Conservation (phyloP, 148 eudicot genomes). For the Rheum nobile region DNA sequence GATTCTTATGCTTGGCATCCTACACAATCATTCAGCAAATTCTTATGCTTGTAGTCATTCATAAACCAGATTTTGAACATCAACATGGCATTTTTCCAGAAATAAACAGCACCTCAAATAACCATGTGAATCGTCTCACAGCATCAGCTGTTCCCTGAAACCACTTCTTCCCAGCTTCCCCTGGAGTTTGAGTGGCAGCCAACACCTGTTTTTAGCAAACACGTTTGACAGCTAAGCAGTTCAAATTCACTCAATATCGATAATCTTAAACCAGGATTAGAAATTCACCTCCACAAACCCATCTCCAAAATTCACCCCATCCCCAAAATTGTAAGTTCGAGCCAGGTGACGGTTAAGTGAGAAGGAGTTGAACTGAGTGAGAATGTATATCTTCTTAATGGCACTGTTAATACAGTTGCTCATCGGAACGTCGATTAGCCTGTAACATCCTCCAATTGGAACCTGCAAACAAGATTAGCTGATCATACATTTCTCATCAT, state of each 20-base stretch:
- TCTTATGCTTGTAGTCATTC: neutral
- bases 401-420: slow-evolving; percentile 95
- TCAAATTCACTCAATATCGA: too few species aligned
- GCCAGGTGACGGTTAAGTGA: slow-evolving; percentile 87
- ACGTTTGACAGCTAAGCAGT: too few species aligned
- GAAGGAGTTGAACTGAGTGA: slow-evolving; percentile 91
- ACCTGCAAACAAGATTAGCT: slow-evolving; percentile 36
- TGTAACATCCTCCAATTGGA: slow-evolving; percentile 92
- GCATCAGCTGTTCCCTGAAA: slow-evolving; percentile 44
- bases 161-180: slow-evolving; percentile 32
- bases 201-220: too few species aligned
- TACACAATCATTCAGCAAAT: slow-evolving; percentile 14
- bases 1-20: slow-evolving; percentile 63
- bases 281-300: slow-evolving; percentile 99
- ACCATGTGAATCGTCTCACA: slow-evolving; percentile 29
- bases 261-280: too few species aligned
- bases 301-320: slow-evolving; percentile 83
- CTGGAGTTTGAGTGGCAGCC: slow-evolving; percentile 41
- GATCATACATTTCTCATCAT: slow-evolving; percentile 9
- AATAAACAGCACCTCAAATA: slow-evolving; percentile 30
- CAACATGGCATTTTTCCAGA: neutral
- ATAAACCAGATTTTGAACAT: too few species aligned
- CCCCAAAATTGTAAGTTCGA: slow-evolving; percentile 69
- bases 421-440: slow-evolving; percentile 95
- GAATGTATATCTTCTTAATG: slow-evolving; percentile 74